Base-by-base conservation (phyloP, 2,329 filamentous ascomycete species). In the Nakataea oryzae region DNA sequence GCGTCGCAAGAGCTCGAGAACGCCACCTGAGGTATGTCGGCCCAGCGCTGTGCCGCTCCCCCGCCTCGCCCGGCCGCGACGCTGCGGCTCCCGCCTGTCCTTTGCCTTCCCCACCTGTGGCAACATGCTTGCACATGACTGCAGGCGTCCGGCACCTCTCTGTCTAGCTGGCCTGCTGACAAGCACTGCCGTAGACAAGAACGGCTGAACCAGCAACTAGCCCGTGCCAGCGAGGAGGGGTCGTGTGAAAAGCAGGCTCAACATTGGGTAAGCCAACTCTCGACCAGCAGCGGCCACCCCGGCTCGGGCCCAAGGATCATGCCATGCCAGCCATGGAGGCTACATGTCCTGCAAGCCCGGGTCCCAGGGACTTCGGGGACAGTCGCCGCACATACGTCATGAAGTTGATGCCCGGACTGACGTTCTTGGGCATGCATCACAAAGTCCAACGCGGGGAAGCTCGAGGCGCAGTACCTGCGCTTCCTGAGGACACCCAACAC, bases 1-100 rank as follows among this genome's bases (percentile, higher is more conserved):
- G 88, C 72, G 89, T 91, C 54, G 86, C 89, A 74, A 82, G 88
- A 67, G 88, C 88, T 62, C 81, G 87, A 67, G 88, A 91, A 72
- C 82, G 88, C 59, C 90, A 91, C 71, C 81, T 86, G 70, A 82
- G 87, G 87, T 89, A 74, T 63, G 30, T n/a, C 32, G 54, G 54
- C 57, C 54, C 67, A 29, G 30, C 26, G n/a, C 28, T 62, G n/a
- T n/a, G 41, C 41, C 41, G 41, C 41, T 50, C 41, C 41, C 21
- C 41, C 41, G 21, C 41, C 41, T 50, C 41, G 17, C 41, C 41
- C 21, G 41, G 21, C 24, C 41, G 9, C 41, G 41, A 50, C 8
- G 41, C 41, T 47, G 17, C 41, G n/a, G 41, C 14, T 13, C 41
- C 41, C n/a, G n/a, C n/a, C n/a, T 27, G 6, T 59, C 26, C 12